Conservation (phyloP, 352 stramenopile species). For the Phytophthora ohioensis region DNA sequence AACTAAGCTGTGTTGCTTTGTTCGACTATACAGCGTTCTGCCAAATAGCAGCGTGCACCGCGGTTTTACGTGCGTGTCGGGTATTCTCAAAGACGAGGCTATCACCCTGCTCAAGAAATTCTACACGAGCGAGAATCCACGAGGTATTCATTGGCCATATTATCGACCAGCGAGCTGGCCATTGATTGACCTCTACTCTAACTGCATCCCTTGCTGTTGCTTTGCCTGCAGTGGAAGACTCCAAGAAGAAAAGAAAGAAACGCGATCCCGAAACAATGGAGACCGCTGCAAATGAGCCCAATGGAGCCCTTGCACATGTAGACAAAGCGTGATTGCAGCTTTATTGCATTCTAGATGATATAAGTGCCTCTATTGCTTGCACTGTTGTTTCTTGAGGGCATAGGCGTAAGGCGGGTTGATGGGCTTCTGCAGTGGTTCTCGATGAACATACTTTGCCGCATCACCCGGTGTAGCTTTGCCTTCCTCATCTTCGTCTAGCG, state of each 20-base stretch:
- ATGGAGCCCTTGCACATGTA: not conserved
- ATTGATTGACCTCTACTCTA: not conserved
- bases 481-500: slow-evolving; percentile 54
- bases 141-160: slow-evolving; percentile 51
- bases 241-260: slow-evolving; percentile 84
- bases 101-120: slow-evolving; percentile 89
- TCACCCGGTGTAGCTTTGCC: slow-evolving; percentile 11
- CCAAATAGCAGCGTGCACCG: slow-evolving; percentile 55
- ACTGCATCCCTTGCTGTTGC: slow-evolving; percentile 3
- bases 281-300: slow-evolving; percentile 1
- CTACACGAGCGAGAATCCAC: slow-evolving; percentile 90
- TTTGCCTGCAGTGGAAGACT: slow-evolving; percentile 65
- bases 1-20: slow-evolving; percentile 1
- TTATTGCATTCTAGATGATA: slow-evolving; percentile 18
- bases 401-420: slow-evolving; percentile 90
- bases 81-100: slow-evolving; percentile 87
- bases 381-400: slow-evolving; percentile 65
- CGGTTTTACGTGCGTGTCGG: slow-evolving; percentile 71
- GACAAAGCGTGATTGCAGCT: slow-evolving; percentile 20
- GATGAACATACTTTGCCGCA: slow-evolving; percentile 61
- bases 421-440: slow-evolving; percentile 83
- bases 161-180: not conserved
- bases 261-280: slow-evolving; percentile 16
- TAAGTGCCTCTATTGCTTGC: slow-evolving; percentile 37
- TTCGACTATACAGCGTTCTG: slow-evolving; percentile 39